phyloP scores from a whole-genome alignment of 2,329 filamentous ascomycete species.

The Cladosporium sp. region DNA sequence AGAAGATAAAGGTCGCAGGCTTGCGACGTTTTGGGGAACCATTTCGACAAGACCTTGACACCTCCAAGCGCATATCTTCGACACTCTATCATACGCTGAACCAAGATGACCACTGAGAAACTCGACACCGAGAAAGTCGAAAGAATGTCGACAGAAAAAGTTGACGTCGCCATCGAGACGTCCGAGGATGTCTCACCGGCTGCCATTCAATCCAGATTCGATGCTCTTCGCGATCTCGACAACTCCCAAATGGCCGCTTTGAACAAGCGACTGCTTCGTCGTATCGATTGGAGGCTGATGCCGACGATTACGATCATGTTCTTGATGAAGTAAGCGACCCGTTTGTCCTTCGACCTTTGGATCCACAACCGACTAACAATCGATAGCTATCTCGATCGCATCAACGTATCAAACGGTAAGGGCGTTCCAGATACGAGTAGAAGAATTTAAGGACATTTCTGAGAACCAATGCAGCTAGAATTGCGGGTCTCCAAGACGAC shows the following conservation, averaged over 20 bases:
- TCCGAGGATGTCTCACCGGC: slow-evolving; percentile 29
- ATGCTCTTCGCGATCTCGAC: slow-evolving; percentile 24
- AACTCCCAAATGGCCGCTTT: slow-evolving; percentile 26
- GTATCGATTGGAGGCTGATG: slow-evolving; percentile 30
- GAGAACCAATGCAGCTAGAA: too few relatives aligned
- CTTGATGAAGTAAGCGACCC: slow-evolving; percentile 26
- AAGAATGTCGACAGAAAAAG: slow-evolving; percentile 24
- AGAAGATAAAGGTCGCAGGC: too few relatives aligned
- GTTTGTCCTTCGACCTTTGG: neutral
- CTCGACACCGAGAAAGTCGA: slow-evolving; percentile 18
- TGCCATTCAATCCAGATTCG: slow-evolving; percentile 28
- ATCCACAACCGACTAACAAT: too few relatives aligned
- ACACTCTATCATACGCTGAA: slow-evolving; percentile 12
- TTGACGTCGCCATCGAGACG: slow-evolving; percentile 32
- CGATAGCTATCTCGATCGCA: slow-evolving; percentile 39
- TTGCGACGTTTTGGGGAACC: neutral
- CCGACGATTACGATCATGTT: slow-evolving; percentile 32
- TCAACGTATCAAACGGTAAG: slow-evolving; percentile 37
- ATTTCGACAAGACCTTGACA: slow-evolving; percentile 12
- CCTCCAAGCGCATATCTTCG: neutral
- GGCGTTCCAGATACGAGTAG: too few relatives aligned
- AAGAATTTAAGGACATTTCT: too few relatives aligned
- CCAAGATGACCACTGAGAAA: neutral
- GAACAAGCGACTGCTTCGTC: slow-evolving; percentile 28
- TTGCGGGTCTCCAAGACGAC: slow-evolving; percentile 37